A percentile compares a stretch with the other conserved stretches of the same genome.
phyloP scores from a whole-genome alignment of 352 stramenopile species.

The Pythium sukuiense region DNA sequence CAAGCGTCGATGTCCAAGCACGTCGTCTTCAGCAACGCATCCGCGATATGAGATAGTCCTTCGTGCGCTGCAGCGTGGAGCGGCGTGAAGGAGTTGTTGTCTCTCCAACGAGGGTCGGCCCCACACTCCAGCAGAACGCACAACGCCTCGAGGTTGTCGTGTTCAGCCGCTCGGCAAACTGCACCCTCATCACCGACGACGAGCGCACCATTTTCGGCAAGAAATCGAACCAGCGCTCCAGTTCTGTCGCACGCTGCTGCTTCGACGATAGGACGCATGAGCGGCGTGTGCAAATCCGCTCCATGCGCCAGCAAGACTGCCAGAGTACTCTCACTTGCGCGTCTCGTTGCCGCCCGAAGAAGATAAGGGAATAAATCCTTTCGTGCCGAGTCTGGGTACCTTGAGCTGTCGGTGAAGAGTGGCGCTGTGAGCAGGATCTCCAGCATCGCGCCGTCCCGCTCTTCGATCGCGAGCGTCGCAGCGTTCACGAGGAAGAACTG shows the following conservation, averaged over 20 bases:
- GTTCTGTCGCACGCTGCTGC: not conserved
- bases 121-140: not conserved
- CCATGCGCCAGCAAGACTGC: not conserved
- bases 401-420: not conserved
- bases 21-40: not conserved
- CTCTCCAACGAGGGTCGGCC: not conserved
- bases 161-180: not conserved
- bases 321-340: not conserved
- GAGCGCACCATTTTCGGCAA: too few species aligned
- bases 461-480: not conserved
- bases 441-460: conserved; percentile 5
- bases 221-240: not conserved
- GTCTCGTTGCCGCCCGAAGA: not conserved
- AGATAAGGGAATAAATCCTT: not conserved
- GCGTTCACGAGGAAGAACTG: not conserved
- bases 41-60: not conserved
- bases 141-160: not conserved
- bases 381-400: not conserved
- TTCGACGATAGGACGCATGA: not conserved
- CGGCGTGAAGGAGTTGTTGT: not conserved
- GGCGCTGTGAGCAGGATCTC: conserved; percentile 9
- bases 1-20: not conserved
- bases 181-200: not conserved
- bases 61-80: not conserved
- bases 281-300: not conserved